phyloP scores from a whole-genome alignment of 2,329 filamentous ascomycete species.

The Sporothrix schenckii region DNA sequence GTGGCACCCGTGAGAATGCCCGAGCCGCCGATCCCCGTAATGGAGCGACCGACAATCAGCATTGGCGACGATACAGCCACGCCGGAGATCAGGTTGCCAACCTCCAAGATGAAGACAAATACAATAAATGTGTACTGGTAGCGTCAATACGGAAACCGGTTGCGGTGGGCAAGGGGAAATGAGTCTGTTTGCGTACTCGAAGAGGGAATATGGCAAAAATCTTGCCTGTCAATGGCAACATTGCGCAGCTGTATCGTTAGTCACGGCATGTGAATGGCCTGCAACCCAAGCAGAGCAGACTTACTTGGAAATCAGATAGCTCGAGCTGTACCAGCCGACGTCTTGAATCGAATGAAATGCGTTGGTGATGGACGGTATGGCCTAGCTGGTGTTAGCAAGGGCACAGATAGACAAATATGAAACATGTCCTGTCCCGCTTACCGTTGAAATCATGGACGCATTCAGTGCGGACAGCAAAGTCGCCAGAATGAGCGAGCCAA shows the following conservation, averaged over 20 bases:
- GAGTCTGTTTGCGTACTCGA: constrained; percentile 41
- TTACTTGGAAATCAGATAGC: constrained; percentile 52
- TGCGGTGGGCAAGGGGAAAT: too few relatives aligned
- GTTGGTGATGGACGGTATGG: constrained; percentile 48
- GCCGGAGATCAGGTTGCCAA: constrained; percentile 46
- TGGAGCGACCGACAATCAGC: constrained; percentile 57
- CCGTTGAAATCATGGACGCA: constrained; percentile 33
- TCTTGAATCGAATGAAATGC: constrained; percentile 51
- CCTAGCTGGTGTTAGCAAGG: background rate
- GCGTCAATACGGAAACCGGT: background rate
- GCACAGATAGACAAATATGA: background rate
- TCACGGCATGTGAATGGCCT: too few relatives aligned
- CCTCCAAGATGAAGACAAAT: constrained; percentile 43
- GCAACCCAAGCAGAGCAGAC: background rate
- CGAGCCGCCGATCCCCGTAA: constrained; percentile 56
- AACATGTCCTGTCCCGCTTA: background rate
- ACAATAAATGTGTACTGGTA: constrained; percentile 46
- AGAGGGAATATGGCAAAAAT: constrained; percentile 56
- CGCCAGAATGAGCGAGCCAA: constrained; percentile 21
- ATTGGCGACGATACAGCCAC: constrained; percentile 51
- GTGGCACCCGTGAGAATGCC: constrained; percentile 56
- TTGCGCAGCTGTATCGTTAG: constrained; percentile 41
- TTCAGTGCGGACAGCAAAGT: constrained; percentile 29
- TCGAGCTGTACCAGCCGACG: constrained; percentile 57
- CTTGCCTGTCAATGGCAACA: constrained; percentile 54